phyloP scores from a whole-genome alignment of 169 alveolate species.

The Eimeria maxima region DNA sequence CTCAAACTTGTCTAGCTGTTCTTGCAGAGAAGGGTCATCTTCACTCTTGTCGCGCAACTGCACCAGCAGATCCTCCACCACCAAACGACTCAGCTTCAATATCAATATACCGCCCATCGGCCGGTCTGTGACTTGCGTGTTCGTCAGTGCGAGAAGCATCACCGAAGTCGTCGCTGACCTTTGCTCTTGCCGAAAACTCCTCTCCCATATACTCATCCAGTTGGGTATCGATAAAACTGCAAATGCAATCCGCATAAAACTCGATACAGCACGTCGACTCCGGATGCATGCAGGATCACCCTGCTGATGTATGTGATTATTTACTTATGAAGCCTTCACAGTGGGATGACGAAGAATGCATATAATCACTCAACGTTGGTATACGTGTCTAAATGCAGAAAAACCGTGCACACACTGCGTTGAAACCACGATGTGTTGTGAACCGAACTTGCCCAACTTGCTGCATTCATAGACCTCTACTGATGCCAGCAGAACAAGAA shows the following conservation, averaged over 20 bases:
- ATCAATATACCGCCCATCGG: conserved; percentile 80
- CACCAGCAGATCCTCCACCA: conserved; percentile 62
- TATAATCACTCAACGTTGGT: background rate
- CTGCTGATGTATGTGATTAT: background rate
- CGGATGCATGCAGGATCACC: background rate
- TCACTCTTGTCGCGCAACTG: conserved; percentile 73
- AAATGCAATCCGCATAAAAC: background rate
- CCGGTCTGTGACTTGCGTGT: conserved; percentile 72
- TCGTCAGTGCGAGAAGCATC: conserved; percentile 67
- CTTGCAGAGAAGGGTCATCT: conserved; percentile 69
- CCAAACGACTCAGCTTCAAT: conserved; percentile 71
- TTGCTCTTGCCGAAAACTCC: conserved; percentile 73
- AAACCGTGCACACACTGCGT: background rate
- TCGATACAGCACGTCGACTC: background rate
- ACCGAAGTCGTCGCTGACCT: conserved; percentile 68
- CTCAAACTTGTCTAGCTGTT: conserved; percentile 27
- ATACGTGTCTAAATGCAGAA: background rate
- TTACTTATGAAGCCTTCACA: background rate
- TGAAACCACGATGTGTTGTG: background rate
- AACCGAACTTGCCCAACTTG: background rate
- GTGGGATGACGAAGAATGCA: background rate
- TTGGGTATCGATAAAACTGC: conserved; percentile 36
- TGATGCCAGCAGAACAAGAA: background rate
- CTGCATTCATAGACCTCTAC: background rate
- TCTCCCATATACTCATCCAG: conserved; percentile 70